Conservation (phyloP, 176 grass and related monocot genomes). For the Aegilops tauschii region DNA sequence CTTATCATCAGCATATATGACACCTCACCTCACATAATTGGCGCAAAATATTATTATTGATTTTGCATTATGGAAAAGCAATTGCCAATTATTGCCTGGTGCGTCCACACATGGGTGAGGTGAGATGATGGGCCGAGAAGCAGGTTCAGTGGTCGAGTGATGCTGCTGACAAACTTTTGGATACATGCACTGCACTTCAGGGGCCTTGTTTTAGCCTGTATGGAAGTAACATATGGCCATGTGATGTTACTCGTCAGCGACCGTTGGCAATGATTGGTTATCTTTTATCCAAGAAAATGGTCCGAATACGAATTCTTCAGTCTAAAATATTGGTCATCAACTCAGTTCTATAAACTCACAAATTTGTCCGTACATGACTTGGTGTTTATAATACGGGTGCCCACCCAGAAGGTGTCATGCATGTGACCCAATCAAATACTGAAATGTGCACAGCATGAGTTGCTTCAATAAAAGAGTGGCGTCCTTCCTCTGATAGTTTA, state of each 20-base stretch:
- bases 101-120: neutral
- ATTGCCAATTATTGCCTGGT: neutral
- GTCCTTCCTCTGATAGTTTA: no score
- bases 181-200: no score
- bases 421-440: neutral
- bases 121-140: neutral
- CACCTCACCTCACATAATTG: conserved; percentile 23
- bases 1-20: conserved; percentile 8
- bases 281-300: no score
- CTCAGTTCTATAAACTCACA: no score
- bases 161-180: neutral
- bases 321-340: no score
- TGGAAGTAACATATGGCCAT: neutral
- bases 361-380: no score
- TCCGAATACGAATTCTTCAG: no score
- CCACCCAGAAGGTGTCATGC: neutral
- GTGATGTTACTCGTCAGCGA: neutral
- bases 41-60: neutral
- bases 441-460: neutral
- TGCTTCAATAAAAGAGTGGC: no score
- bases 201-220: no score
- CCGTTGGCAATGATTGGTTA: no score
- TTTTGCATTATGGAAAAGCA: no score
- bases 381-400: neutral
- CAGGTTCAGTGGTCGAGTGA: neutral